phyloP scores from a whole-genome alignment of 148 eudicot species.

The Diospyros lotus region DNA sequence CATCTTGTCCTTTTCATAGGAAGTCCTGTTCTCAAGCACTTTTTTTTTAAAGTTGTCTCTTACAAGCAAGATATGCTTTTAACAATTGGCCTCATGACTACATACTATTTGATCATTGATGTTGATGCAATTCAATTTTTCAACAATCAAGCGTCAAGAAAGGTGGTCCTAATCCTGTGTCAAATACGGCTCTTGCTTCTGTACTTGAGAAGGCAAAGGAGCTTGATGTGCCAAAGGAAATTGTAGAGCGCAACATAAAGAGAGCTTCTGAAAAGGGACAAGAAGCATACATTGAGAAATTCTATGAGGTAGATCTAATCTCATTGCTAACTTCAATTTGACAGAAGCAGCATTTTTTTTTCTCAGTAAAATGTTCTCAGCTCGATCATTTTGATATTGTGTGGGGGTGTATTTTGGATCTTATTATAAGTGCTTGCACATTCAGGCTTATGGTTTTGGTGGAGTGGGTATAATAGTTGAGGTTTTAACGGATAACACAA shows the following conservation, averaged over 20 bases:
- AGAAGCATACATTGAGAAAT: slow-evolving; percentile 84
- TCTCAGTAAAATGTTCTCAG: neutral
- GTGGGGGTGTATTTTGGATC: neutral
- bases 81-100: slow-evolving; percentile 6
- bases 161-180: slow-evolving; percentile 82
- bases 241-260: slow-evolving; percentile 87
- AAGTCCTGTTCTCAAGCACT: neutral
- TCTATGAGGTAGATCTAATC: slow-evolving; percentile 57
- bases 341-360: neutral
- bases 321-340: slow-evolving; percentile 5
- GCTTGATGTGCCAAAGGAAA: slow-evolving; percentile 93
- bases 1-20: neutral
- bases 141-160: slow-evolving; percentile 63
- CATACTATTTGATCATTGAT: neutral
- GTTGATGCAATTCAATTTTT: slow-evolving; percentile 3
- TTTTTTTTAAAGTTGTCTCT: neutral
- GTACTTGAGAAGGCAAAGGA: slow-evolving; percentile 79
- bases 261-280: slow-evolving; percentile 98
- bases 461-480: slow-evolving; percentile 92
- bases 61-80: neutral
- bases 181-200: slow-evolving; percentile 66
- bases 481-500: slow-evolving; percentile 73
- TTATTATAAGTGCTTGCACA: slow-evolving; percentile 1
- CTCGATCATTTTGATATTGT: neutral
- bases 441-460: slow-evolving; percentile 91